phyloP scores from a whole-genome alignment of 208 protist genomes.

The Kentomonas sorsogonicus region DNA sequence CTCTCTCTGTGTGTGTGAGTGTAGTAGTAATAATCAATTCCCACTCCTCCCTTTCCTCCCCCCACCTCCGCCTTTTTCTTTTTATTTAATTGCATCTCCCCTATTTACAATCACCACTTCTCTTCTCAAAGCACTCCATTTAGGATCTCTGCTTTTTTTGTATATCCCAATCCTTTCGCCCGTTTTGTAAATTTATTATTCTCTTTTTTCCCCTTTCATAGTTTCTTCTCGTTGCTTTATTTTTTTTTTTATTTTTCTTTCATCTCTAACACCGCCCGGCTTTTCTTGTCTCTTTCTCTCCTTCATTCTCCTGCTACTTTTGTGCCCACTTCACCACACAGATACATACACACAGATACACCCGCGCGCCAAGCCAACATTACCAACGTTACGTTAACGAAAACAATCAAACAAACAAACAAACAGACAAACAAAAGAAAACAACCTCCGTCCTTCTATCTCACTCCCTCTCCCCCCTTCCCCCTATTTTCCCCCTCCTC shows the following conservation, averaged over 20 bases:
- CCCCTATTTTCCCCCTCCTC: too few species aligned
- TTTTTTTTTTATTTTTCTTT: conserved; percentile 13
- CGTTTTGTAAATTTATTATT: conserved; percentile 9
- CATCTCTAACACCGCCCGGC: not conserved
- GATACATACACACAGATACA: not conserved
- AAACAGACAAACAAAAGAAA: conserved; percentile 7
- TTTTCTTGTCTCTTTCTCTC: conserved; percentile 13
- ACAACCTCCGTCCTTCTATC: not conserved
- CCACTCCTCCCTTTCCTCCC: too few species aligned
- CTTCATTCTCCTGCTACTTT: not conserved
- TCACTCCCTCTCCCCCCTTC: too few species aligned
- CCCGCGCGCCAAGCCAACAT: not conserved
- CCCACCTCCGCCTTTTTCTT: too few species aligned
- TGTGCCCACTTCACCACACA: not conserved
- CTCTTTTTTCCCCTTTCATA: conserved; percentile 7
- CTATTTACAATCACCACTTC: too few species aligned
- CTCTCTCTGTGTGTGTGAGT: too few species aligned
- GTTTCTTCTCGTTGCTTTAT: conserved; percentile 6
- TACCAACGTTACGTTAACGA: too few species aligned
- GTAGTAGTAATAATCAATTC: too few species aligned
- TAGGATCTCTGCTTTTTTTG: too few species aligned
- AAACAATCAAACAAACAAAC: too few species aligned
- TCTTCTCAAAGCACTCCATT: too few species aligned
- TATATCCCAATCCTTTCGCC: not conserved
- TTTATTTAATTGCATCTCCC: too few species aligned